Evolutionary conservation across 2,329 filamentous ascomycete species (phyloP).

Genomic region (Hypoxylon sp.): DNA sequence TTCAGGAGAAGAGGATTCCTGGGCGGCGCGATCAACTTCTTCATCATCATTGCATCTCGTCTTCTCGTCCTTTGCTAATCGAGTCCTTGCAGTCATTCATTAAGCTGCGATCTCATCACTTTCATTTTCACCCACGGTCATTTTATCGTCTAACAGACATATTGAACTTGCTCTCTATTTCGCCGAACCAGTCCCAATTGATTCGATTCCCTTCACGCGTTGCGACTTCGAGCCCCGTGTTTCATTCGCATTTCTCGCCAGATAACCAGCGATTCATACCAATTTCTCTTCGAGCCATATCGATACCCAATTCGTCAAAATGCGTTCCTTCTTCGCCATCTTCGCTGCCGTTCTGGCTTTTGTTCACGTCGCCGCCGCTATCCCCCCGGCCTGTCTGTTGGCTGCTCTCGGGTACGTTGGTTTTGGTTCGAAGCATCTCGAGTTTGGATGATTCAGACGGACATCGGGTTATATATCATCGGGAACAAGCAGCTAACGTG

Average conservation of each 20-base stretch:
- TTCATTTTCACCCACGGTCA: conserved; percentile 16
- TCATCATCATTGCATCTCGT: conserved; percentile 20
- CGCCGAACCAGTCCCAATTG: conserved; percentile 3
- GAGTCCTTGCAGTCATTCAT: conserved; percentile 31
- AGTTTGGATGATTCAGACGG: not conserved
- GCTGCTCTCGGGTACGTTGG: conserved; percentile 37
- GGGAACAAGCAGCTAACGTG: conserved; percentile 7
- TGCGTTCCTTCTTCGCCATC: conserved; percentile 33
- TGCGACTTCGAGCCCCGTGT: conserved; percentile 21
- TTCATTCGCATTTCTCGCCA: conserved; percentile 18
- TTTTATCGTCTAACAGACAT: conserved; percentile 25
- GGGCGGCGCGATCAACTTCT: conserved; percentile 19
- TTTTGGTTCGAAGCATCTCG: not conserved
- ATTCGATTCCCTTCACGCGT: conserved; percentile 20
- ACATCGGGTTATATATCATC: too few species aligned
- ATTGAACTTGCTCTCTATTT: conserved; percentile 1
- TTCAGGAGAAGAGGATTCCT: conserved; percentile 28
- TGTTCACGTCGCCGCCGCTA: conserved; percentile 28
- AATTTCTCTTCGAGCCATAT: conserved; percentile 18
- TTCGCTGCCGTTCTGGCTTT: conserved; percentile 31
- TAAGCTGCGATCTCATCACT: conserved; percentile 31
- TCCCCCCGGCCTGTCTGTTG: conserved; percentile 36
- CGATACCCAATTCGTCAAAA: conserved; percentile 25
- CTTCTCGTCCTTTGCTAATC: conserved; percentile 10
- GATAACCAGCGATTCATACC: conserved; percentile 19